Conservation (phyloP, 2,329 filamentous ascomycete species). For the Ascochyta pisi region DNA sequence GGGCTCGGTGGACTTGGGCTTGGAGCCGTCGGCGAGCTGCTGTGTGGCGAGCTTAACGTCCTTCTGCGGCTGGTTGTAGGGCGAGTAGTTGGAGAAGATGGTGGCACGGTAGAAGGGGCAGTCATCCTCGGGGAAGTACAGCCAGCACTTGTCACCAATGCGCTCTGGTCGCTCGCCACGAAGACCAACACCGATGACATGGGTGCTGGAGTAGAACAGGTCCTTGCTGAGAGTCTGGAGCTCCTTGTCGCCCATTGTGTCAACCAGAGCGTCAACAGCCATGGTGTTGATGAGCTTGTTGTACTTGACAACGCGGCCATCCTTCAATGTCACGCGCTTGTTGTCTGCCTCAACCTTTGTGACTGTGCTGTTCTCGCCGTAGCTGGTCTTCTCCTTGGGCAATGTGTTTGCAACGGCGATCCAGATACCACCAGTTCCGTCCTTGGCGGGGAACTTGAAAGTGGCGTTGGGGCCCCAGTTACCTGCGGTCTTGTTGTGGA, state of each 20-base stretch:
- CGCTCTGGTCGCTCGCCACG: constrained; percentile 90
- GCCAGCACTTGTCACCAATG: constrained; percentile 99
- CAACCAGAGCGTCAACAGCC: constrained; percentile 87
- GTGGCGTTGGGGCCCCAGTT: constrained; percentile 99
- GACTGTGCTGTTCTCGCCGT: constrained; percentile 84
- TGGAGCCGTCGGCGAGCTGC: constrained; percentile 84
- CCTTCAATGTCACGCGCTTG: constrained; percentile 81
- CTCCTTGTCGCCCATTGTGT: constrained; percentile 87
- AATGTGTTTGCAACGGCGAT: constrained; percentile 94
- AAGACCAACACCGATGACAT: constrained; percentile 95
- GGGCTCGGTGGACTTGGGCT: constrained; percentile 73
- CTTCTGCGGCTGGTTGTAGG: constrained; percentile 90
- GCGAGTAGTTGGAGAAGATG: constrained; percentile 99
- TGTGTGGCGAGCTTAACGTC: constrained; percentile 85
- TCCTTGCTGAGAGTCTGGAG: constrained; percentile 83
- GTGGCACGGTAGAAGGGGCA: constrained; percentile 99
- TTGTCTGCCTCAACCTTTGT: constrained; percentile 84
- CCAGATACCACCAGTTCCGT: constrained; percentile 98
- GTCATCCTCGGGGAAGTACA: constrained; percentile 99
- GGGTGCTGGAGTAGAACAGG: constrained; percentile 95
- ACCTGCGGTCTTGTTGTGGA: constrained; percentile 93
- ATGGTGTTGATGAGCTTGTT: constrained; percentile 95
- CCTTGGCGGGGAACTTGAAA: constrained; percentile 95
- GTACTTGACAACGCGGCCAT: constrained; percentile 90
- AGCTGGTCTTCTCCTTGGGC: constrained; percentile 88